These are phyloP conservation scores for Puccinia hordei DNA, from an alignment of 1,284 basidiomycete genomes.

Conservation along the genomic window DNA sequence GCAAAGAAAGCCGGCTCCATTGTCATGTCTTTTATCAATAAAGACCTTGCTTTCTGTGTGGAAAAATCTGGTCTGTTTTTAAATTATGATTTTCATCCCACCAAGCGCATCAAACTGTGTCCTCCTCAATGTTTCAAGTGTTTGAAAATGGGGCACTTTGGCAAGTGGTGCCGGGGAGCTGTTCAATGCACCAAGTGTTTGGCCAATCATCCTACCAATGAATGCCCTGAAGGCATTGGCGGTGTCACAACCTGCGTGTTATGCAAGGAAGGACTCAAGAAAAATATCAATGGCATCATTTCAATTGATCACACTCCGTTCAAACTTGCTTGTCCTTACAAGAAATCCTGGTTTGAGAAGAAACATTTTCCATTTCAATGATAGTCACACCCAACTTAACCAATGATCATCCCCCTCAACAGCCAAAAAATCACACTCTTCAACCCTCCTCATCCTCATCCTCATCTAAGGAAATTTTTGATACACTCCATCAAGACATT, in stretches of 20 bases:
- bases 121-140: constrained; percentile 29
- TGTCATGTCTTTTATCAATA: constrained; percentile 2
- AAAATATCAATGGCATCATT: neutral
- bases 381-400: neutral
- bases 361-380: neutral
- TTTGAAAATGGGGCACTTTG: neutral
- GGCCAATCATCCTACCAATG: neutral
- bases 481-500: no score
- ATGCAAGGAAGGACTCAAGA: neutral
- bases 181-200: constrained; percentile 20
- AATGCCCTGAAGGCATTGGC: neutral
- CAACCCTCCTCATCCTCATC: no score
- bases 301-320: neutral
- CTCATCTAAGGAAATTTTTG: no score
- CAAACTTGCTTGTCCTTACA: neutral
- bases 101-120: neutral
- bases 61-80: constrained; percentile 1
- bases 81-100: neutral
- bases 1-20: neutral
- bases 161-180: neutral
- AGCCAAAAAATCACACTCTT: no score
- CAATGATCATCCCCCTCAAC: no score
- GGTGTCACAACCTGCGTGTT: neutral
- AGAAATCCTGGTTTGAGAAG: neutral
- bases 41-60: neutral